These are phyloP conservation scores for Trichoderma endophyticum DNA, from an alignment of 2,329 filamentous ascomycete species.

Conservation along the genomic window DNA sequence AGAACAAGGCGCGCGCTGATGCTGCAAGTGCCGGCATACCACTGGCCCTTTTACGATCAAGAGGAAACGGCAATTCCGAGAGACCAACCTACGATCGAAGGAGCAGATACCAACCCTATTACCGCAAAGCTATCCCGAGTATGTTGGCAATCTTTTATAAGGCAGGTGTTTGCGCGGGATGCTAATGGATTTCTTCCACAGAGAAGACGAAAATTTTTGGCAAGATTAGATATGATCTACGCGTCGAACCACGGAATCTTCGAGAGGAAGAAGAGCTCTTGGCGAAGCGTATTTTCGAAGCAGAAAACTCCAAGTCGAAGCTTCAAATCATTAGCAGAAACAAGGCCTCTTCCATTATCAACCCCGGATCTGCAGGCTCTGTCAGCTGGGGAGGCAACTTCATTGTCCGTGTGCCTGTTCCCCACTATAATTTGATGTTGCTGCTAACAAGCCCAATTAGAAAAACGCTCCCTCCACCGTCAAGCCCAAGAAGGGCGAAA, in stretches of 20 bases:
- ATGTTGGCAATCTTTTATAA: constrained; percentile 24
- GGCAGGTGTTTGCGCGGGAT: background rate
- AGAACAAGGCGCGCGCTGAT: constrained; percentile 53
- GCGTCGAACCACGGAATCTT: constrained; percentile 69
- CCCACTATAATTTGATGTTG: background rate
- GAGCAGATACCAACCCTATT: constrained; percentile 56
- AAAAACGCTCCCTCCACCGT: constrained; percentile 49
- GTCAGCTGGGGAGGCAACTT: constrained; percentile 45
- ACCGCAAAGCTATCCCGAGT: constrained; percentile 73
- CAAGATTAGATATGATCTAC: constrained; percentile 71
- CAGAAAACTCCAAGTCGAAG: constrained; percentile 48
- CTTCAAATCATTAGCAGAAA: constrained; percentile 50
- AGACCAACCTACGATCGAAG: constrained; percentile 46
- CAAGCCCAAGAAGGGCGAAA: constrained; percentile 63
- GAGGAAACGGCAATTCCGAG: constrained; percentile 26
- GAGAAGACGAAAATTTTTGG: constrained; percentile 77
- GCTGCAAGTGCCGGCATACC: constrained; percentile 59
- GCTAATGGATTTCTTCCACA: constrained; percentile 35
- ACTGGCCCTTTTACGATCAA: constrained; percentile 47
- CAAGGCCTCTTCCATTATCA: constrained; percentile 51
- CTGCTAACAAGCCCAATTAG: constrained; percentile 34
- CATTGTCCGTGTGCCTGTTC: constrained; percentile 48
- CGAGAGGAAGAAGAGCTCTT: constrained; percentile 65
- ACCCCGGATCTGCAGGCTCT: constrained; percentile 47
- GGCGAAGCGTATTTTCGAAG: constrained; percentile 52